Evolutionary conservation across 192 early-diverging fungal genomes (phyloP), one percentile per base, ranked within the genome.

Genomic region (Entophlyctis luteolus): DNA sequence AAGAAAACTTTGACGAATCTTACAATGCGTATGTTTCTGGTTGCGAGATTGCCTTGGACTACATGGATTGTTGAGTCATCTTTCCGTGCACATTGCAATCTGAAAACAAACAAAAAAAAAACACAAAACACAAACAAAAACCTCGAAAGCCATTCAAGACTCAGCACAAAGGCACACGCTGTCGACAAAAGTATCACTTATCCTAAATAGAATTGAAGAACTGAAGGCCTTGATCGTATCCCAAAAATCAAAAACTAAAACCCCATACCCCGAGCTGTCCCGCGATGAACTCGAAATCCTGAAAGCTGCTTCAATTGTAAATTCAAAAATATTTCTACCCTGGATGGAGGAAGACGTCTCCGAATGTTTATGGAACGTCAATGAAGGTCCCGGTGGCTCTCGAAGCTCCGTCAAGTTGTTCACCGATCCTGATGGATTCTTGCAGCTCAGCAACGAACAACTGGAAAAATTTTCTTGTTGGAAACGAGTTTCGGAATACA

Each of bases 401-500:
- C 39, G n/a, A 12, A n/a, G n/a, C n/a, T 12, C 70, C 48, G 32
- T 67, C 16, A 76, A 58, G 20, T 71, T 63, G 14, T 93, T 85
- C 72, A 73, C 78, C 55, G 94, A 96, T 72, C 85, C 84, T 28
- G 94, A 96, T 68, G 94, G 94, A 0, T 73, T 83, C 45, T 70
- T 91, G 23, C 48, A 68, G 10, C 72, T 96, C 62, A 93, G 92
- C 0, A 62, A 81, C 27, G 87, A 90, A 67, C 94, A 96, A 68
- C 80, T 65, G 47, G 76, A 72, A 5, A 82, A 83, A 49, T 91
- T 93, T 74, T 85, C 81, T 50, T 80, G 77, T 16, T 97, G 94
- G 94, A 89, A 86, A 68, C 85, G 94, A 10, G 89, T 91, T 5
- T 79, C 79, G 14, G 81, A 91, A 59, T 76, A 93, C 14, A 88